Percentiles rank a stretch among this genome's conserved stretches.
phyloP scores from a whole-genome alignment of 139 green algal species.

The Chlorokybus atmophyticus region DNA sequence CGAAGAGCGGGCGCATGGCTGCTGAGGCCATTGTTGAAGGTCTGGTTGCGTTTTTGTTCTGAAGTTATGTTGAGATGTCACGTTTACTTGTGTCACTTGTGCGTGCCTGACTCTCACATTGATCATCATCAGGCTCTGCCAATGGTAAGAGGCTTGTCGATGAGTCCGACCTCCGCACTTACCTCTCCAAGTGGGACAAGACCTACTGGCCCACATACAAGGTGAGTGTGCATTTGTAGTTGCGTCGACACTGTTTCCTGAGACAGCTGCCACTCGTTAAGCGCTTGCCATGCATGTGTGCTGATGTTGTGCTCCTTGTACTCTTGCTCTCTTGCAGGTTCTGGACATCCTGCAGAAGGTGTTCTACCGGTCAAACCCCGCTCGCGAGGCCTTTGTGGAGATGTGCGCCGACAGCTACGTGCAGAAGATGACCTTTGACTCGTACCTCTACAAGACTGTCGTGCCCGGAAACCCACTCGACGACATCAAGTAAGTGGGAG shows the following conservation, averaged over 20 bases:
- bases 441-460: constrained; percentile 99
- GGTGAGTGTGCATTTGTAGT: constrained; percentile 37
- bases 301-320: no score
- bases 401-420: constrained; percentile 94
- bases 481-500: constrained; percentile 95
- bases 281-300: no score
- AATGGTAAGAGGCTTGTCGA: constrained; percentile 69
- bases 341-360: constrained; percentile 99
- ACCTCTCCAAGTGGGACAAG: constrained; percentile 92
- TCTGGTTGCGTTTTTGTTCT: no score
- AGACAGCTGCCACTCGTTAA: no score
- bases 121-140: constrained; percentile 43
- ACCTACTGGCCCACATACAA: constrained; percentile 99
- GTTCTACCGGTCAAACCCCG: constrained; percentile 90
- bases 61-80: no score
- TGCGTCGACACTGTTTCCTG: no score
- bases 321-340: constrained; percentile 9
- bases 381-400: constrained; percentile 97
- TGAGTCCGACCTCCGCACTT: constrained; percentile 74
- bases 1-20: constrained; percentile 92
- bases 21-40: constrained; percentile 92
- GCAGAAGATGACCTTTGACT: constrained; percentile 99
- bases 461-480: constrained; percentile 93
- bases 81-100: no score
- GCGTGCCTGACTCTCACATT: no score